Percentiles rank a stretch among this genome's conserved stretches.
These are phyloP conservation scores for Capsicum rhomboideum DNA, from an alignment of 257 asterid genomes.

Conservation along the genomic window DNA sequence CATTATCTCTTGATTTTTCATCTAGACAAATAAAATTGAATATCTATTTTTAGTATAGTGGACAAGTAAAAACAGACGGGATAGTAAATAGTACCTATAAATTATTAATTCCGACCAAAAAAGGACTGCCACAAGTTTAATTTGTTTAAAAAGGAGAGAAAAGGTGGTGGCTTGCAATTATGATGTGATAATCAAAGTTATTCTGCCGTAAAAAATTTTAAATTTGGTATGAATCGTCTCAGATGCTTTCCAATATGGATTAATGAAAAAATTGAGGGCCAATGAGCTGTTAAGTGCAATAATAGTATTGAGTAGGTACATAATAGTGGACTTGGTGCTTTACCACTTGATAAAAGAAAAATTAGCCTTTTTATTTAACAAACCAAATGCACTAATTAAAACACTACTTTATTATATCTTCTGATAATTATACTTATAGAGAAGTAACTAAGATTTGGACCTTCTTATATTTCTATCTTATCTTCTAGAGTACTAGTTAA, in stretches of 20 bases:
- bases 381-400: background rate
- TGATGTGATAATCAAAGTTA: background rate
- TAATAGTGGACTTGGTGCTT: slow-evolving; percentile 24
- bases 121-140: slow-evolving; percentile 18
- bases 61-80: too few species aligned
- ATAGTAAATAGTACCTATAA: too few species aligned
- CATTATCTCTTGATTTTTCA: too few species aligned
- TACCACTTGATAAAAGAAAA: background rate
- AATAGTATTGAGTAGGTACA: slow-evolving; percentile 22
- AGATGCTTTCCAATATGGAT: background rate
- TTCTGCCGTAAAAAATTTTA: background rate
- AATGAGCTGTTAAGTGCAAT: slow-evolving; percentile 16
- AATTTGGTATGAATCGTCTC: background rate
- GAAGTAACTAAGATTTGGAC: slow-evolving; percentile 5
- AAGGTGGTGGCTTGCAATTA: background rate
- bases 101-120: background rate
- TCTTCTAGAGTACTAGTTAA: slow-evolving; percentile 17
- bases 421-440: background rate
- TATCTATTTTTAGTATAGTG: too few species aligned
- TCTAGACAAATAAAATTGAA: too few species aligned
- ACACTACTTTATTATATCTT: background rate
- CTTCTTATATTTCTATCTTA: slow-evolving; percentile 19
- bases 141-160: background rate
- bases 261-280: background rate
- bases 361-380: background rate